phyloP scores from a whole-genome alignment of 805 yeast species.

The Torulaspora maleeae region DNA sequence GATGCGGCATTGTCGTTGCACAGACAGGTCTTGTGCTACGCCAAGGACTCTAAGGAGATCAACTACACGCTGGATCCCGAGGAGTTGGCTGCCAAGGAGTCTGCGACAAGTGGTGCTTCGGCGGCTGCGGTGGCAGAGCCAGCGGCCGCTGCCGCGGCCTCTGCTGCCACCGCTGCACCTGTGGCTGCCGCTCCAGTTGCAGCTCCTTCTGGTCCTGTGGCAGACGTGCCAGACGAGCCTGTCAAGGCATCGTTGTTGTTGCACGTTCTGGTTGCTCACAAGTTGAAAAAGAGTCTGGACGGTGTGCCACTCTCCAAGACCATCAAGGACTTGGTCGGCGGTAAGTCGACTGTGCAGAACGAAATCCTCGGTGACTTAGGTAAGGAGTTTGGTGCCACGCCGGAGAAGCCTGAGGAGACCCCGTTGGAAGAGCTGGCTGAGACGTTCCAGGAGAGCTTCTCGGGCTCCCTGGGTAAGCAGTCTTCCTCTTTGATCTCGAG shows the following conservation, averaged over 20 bases:
- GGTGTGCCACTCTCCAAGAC: constrained; percentile 86
- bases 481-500: constrained; percentile 84
- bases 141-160: constrained; percentile 51
- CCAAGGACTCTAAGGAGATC: constrained; percentile 93
- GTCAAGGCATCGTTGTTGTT: constrained; percentile 76
- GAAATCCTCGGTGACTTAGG: constrained; percentile 98
- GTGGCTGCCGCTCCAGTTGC: constrained; percentile 58
- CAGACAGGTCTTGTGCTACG: constrained; percentile 90
- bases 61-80: constrained; percentile 85
- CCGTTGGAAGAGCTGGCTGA: constrained; percentile 95
- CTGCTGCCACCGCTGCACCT: constrained; percentile 56
- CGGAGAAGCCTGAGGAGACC: constrained; percentile 98
- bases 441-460: constrained; percentile 84
- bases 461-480: constrained; percentile 89
- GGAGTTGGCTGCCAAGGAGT: constrained; percentile 36
- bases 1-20: constrained; percentile 88
- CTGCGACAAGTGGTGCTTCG: constrained; percentile 27
- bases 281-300: constrained; percentile 85
- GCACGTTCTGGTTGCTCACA: constrained; percentile 91
- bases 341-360: constrained; percentile 97
- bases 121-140: constrained; percentile 43
- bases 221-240: constrained; percentile 83
- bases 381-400: constrained; percentile 95
- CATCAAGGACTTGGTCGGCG: constrained; percentile 94
- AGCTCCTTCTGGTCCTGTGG: constrained; percentile 74